Percentiles rank a stretch among this genome's conserved stretches.
These are phyloP conservation scores for Pseudogymnoascus sp. DNA, from an alignment of 2,329 filamentous ascomycete species.

Conservation along the genomic window DNA sequence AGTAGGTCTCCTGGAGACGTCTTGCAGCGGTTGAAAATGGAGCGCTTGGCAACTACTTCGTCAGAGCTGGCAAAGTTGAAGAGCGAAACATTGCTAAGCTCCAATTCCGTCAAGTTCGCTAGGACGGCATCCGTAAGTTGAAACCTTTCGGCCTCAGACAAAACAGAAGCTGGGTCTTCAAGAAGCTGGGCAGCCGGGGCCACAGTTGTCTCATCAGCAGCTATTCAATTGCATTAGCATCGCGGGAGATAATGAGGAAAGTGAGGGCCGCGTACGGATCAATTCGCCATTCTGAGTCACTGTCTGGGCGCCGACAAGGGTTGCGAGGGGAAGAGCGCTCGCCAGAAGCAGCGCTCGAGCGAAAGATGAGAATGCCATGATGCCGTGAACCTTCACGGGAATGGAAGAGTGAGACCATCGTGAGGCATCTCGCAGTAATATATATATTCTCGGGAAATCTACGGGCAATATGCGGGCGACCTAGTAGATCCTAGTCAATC, in stretches of 20 bases:
- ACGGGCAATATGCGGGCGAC: background rate
- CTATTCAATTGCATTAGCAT: slow-evolving; percentile 1
- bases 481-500: background rate
- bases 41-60: background rate
- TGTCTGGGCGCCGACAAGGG: background rate
- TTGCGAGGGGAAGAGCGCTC: background rate
- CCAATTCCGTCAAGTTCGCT: slow-evolving; percentile 14
- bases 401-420: background rate
- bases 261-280: background rate
- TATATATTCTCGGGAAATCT: background rate
- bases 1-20: slow-evolving; percentile 20
- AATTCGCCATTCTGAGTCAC: slow-evolving; percentile 1
- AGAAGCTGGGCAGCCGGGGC: background rate
- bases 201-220: background rate
- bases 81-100: slow-evolving; percentile 13
- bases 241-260: background rate
- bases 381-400: background rate
- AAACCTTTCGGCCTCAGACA: slow-evolving; percentile 14
- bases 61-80: slow-evolving; percentile 14
- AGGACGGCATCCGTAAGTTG: slow-evolving; percentile 20
- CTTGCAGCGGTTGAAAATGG: slow-evolving; percentile 18
- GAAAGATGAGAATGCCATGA: background rate
- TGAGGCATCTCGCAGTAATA: background rate
- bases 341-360: slow-evolving; percentile 2
- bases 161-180: background rate